Base-by-base conservation (phyloP, 73 alveolate genomes). In the Paramecium caudatum region DNA sequence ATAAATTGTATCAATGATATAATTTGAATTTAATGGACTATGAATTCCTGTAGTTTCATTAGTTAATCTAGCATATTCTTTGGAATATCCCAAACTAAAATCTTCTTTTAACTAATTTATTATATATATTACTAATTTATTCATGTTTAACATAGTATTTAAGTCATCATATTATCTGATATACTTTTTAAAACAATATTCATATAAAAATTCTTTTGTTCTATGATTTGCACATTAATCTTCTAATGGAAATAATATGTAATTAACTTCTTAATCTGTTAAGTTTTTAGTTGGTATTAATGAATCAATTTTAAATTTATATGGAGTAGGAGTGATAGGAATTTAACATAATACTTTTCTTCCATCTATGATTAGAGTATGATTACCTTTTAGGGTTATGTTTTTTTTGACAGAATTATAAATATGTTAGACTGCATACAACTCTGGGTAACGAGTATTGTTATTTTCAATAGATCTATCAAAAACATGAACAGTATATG, bases 181-280 rank as follows among this genome's bases (percentile, higher is more conserved):
- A 8, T 74, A 45, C 43, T 74, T 74, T 74, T 25, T 74, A 25
- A 74, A 74, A 17, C 88, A 74, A 74, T 41, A 74, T 74, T 74
- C 88, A 45, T 74, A 74, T 13, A 74, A 1, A 43, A 74, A 74
- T 37, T 74, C 88, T 19, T 41, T 27, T 4, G 88, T 74, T 15
- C 16, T 15, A 74, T 74, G 65, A 8, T 74, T 4, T 4, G 43
- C 70, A 74, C 88, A 74, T 45, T 6, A 41, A 74, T 41, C 68
- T 74, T 39, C 65, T 3, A 74, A 39, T 37, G 88, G 88, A 43
- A 41, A 74, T 3, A 74, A 15, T n/a, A 39, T 27, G 0, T 19
- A 9, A 12, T 37, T 27, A 5, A 45, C 88, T 41, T 74, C 43
- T 5, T 36, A 32, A 7, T 45, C 68, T 21, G 69, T 74, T n/a